Conservation (phyloP, 139 green algal genomes). For the Pleodorina starrii region DNA sequence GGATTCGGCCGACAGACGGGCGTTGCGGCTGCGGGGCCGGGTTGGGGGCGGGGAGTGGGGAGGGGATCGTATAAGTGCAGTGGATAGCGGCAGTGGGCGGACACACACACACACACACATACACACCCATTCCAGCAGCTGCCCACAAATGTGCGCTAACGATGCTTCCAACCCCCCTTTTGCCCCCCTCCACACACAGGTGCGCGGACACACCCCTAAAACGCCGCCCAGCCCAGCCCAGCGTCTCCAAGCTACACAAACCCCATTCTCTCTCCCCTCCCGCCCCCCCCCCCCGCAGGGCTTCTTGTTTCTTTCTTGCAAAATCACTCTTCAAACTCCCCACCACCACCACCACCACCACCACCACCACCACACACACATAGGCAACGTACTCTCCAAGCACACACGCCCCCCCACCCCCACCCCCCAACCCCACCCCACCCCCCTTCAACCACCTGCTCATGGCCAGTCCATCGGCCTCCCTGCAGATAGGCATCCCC, state of each 20-base stretch:
- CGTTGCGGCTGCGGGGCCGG: conserved; percentile 92
- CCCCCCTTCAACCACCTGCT: conserved; percentile 80
- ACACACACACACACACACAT: too few relatives aligned
- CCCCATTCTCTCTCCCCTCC: not conserved
- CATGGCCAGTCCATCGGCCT: conserved; percentile 96
- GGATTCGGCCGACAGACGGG: conserved; percentile 78
- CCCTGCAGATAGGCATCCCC: conserved; percentile 88
- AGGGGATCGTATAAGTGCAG: too few relatives aligned
- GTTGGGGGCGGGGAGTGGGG: too few relatives aligned
- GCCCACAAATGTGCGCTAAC: too few relatives aligned
- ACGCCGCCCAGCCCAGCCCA: too few relatives aligned
- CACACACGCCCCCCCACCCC: not conserved
- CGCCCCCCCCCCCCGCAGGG: not conserved
- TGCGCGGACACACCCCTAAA: too few relatives aligned
- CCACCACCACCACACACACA: too few relatives aligned
- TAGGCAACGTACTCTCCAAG: not conserved
- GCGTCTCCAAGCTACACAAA: too few relatives aligned
- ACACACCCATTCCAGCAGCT: too few relatives aligned
- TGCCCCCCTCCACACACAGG: not conserved
- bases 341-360: too few relatives aligned
- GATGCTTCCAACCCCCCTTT: too few relatives aligned
- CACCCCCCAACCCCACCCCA: not conserved
- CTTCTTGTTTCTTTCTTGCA: not conserved
- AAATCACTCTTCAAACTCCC: not conserved
- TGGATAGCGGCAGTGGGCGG: too few relatives aligned